Conservation (phyloP, 352 stramenopile species). For the Phytophthora megakarya region DNA sequence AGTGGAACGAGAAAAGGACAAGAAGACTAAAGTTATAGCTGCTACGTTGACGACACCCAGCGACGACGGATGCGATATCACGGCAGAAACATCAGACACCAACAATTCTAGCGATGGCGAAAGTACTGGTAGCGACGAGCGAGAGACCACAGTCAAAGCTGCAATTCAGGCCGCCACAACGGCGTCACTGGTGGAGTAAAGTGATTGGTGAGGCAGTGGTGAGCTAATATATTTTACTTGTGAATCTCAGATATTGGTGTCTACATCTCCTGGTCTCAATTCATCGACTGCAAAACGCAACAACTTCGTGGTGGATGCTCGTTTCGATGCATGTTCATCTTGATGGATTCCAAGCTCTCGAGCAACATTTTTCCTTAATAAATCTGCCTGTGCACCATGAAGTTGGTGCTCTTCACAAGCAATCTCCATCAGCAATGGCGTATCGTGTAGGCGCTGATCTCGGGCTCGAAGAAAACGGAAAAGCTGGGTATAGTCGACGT, state of each 20-base stretch:
- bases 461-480: constrained; percentile 66
- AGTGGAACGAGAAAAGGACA: constrained; percentile 32
- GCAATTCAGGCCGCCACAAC: constrained; percentile 70
- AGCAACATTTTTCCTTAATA: constrained; percentile 16
- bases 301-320: background rate
- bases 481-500: constrained; percentile 70
- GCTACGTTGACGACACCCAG: constrained; percentile 5
- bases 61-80: constrained; percentile 34
- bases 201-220: constrained; percentile 8
- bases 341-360: constrained; percentile 21
- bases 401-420: constrained; percentile 54
- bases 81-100: constrained; percentile 14
- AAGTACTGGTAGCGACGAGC: constrained; percentile 40
- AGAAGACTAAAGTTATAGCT: constrained; percentile 27
- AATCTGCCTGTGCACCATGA: constrained; percentile 23
- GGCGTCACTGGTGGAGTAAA: constrained; percentile 28
- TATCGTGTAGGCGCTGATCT: constrained; percentile 65
- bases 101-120: constrained; percentile 37
- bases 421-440: constrained; percentile 62
- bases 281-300: constrained; percentile 14
- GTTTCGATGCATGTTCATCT: background rate
- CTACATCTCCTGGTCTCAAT: constrained; percentile 23
- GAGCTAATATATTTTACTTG: constrained; percentile 28
- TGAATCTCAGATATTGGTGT: constrained; percentile 6
- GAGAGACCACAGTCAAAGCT: constrained; percentile 60